Percentiles rank a stretch among this genome's conserved stretches.
phyloP scores from a whole-genome alignment of 1,284 basidiomycete genomes.

The Fomitopsis betulina region DNA sequence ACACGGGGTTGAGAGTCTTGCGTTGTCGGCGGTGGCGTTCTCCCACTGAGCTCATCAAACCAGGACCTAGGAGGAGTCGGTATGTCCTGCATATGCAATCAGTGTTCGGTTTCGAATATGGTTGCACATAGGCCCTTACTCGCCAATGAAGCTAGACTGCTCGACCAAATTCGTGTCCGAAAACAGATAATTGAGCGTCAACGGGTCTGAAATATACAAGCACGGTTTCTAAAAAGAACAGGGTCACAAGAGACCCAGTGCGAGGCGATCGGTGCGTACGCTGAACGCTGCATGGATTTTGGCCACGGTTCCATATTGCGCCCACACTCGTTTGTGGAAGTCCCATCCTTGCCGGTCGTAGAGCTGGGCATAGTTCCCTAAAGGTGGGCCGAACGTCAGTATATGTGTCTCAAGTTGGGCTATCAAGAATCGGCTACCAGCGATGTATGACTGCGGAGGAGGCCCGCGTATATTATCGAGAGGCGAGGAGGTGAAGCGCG shows the following conservation, averaged over 20 bases:
- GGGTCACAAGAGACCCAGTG: not conserved
- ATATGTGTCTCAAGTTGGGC: not conserved
- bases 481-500: not conserved
- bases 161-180: not conserved
- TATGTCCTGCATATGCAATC: not conserved
- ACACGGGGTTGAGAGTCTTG: conserved; percentile 25
- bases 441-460: not conserved
- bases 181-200: not conserved
- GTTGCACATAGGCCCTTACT: not conserved
- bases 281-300: conserved; percentile 14
- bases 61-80: conserved; percentile 7
- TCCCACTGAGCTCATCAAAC: conserved; percentile 11
- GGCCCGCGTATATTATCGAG: not conserved
- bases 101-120: not conserved
- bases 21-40: conserved; percentile 22
- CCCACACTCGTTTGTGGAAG: conserved; percentile 14
- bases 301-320: conserved; percentile 18
- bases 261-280: not conserved
- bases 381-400: not conserved
- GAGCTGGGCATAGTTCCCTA: not conserved
- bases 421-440: not conserved
- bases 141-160: not conserved
- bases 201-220: conserved; percentile 6
- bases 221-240: conserved; percentile 8
- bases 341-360: conserved; percentile 12